Conservation (phyloP, 352 stramenopile species). For the Pythium periplocum region DNA sequence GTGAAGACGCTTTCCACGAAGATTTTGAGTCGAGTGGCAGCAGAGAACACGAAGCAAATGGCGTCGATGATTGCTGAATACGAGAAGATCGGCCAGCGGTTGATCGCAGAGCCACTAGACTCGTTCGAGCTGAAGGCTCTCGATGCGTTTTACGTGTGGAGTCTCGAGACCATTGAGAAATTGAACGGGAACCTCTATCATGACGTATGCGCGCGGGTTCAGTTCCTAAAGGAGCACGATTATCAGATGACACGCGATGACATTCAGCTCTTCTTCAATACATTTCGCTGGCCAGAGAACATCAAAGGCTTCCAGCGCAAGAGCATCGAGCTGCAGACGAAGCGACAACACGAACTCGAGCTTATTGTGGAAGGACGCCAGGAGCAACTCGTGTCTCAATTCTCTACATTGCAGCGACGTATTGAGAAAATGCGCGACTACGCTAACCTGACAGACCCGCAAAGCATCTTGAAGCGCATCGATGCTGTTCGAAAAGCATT, state of each 20-base stretch:
- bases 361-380: conserved; percentile 86
- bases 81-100: conserved; percentile 81
- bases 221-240: conserved; percentile 88
- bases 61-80: conserved; percentile 78
- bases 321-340: conserved; percentile 88
- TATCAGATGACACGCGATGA: conserved; percentile 86
- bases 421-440: conserved; percentile 91
- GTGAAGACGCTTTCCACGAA: conserved; percentile 57
- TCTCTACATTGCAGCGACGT: conserved; percentile 69
- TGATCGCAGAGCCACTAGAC: conserved; percentile 86
- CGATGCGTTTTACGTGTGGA: conserved; percentile 78
- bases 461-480: conserved; percentile 80
- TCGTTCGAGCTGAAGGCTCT: conserved; percentile 88
- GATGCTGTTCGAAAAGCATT: conserved; percentile 71
- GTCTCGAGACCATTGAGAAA: conserved; percentile 61
- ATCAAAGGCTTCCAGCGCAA: conserved; percentile 90
- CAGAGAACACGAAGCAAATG: conserved; percentile 88
- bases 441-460: conserved; percentile 71
- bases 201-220: conserved; percentile 68
- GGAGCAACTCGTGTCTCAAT: conserved; percentile 81
- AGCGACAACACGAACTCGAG: conserved; percentile 86
- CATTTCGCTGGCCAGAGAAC: conserved; percentile 88
- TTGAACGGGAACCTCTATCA: conserved; percentile 76
- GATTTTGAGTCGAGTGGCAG: conserved; percentile 79
- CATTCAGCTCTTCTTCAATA: conserved; percentile 88